Evolutionary conservation across 1,284 basidiomycete species (phyloP).

Genomic region (Microbotryum intermedium): DNA sequence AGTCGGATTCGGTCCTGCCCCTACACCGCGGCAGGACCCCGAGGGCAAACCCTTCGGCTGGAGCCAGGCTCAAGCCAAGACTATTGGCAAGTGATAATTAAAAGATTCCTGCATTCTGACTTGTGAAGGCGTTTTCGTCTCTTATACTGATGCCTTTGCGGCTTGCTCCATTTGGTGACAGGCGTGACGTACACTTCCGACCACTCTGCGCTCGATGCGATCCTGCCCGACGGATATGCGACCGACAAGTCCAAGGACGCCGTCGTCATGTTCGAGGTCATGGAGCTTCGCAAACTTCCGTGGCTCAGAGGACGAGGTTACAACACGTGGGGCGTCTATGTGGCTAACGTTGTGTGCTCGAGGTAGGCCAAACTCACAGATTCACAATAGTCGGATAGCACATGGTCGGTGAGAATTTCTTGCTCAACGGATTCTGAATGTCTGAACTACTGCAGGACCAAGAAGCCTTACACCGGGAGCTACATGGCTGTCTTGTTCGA

Average conservation of each 20-base stretch:
- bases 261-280: constrained; percentile 32
- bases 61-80: constrained; percentile 17
- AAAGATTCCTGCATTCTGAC: too few relatives aligned
- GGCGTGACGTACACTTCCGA: constrained; percentile 12
- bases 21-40: constrained; percentile 27
- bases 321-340: constrained; percentile 34
- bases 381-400: neutral
- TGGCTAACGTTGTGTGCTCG: constrained; percentile 28
- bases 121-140: neutral
- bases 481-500: constrained; percentile 34
- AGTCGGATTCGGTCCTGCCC: constrained; percentile 32
- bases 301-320: constrained; percentile 35
- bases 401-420: neutral
- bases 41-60: constrained; percentile 25
- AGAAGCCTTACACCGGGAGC: constrained; percentile 17
- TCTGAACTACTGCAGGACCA: constrained; percentile 1
- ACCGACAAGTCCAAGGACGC: neutral
- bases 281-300: constrained; percentile 34
- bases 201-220: constrained; percentile 8
- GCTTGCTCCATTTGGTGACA: neutral
- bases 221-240: constrained; percentile 24
- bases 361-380: neutral
- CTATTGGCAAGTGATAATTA: constrained; percentile 9
- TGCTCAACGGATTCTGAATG: neutral
- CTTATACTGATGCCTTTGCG: neutral